These are phyloP conservation scores for Corynascus novoguineensis DNA, from an alignment of 495 filamentous ascomycete genomes.

Conservation along the genomic window DNA sequence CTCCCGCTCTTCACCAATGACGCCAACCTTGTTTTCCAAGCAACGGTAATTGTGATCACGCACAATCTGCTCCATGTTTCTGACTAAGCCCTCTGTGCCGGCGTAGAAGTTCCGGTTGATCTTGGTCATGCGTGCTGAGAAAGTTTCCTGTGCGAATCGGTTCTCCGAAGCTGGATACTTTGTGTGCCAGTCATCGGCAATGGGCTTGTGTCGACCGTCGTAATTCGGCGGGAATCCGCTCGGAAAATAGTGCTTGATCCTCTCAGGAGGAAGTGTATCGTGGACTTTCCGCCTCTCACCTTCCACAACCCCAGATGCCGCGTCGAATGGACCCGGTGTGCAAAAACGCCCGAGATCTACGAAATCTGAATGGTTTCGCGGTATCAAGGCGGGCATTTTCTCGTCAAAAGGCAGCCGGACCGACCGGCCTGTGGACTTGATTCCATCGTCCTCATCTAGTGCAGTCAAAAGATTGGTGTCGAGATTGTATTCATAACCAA, in stretches of 20 bases:
- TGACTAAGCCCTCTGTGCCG: conserved; percentile 25
- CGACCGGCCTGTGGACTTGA: background rate
- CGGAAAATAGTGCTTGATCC: conserved; percentile 16
- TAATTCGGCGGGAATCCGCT: conserved; percentile 18
- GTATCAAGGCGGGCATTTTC: background rate
- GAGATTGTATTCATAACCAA: background rate
- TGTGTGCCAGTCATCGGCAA: conserved; percentile 10
- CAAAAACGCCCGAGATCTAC: background rate
- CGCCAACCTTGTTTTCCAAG: conserved; percentile 23
- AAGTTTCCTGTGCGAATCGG: background rate
- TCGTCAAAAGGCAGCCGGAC: background rate
- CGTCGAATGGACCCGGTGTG: background rate
- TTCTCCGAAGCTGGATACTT: conserved; percentile 6
- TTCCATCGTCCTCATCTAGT: background rate
- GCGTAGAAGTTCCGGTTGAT: conserved; percentile 33
- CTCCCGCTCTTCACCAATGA: conserved; percentile 27
- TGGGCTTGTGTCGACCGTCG: conserved; percentile 3
- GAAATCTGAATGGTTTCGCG: background rate
- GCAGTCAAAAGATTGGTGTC: background rate
- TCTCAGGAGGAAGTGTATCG: conserved; percentile 24
- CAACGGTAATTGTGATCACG: conserved; percentile 23
- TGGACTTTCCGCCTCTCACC: conserved; percentile 7
- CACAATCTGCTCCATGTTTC: conserved; percentile 17
- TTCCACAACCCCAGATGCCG: background rate
- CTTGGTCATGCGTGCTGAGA: conserved; percentile 11